Evolutionary conservation across 768 basidiomycete species (phyloP).

Genomic region (Pulveroboletus sp.): DNA sequence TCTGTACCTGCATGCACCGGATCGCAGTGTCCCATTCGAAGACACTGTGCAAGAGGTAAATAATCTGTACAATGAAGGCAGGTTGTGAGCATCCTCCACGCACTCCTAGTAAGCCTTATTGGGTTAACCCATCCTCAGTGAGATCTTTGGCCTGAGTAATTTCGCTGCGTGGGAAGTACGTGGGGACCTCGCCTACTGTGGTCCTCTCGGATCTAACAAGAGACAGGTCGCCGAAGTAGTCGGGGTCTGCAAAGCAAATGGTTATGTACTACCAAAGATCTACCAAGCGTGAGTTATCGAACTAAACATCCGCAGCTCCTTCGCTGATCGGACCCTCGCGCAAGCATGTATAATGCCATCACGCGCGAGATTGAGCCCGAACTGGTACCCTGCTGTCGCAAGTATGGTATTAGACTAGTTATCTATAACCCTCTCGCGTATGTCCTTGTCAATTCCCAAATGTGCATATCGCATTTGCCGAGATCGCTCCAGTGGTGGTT

Average conservation of each 20-base stretch:
- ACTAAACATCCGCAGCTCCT: neutral
- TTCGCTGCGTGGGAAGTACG: slow-evolving; percentile 51
- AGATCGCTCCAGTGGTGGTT: slow-evolving; percentile 2
- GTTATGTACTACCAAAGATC: slow-evolving; percentile 50
- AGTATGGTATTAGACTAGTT: slow-evolving; percentile 53
- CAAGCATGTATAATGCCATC: slow-evolving; percentile 46
- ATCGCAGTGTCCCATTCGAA: slow-evolving; percentile 52
- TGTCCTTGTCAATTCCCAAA: slow-evolving; percentile 1
- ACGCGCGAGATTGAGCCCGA: slow-evolving; percentile 45
- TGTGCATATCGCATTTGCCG: neutral
- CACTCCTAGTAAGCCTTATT: neutral
- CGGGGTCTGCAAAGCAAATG: slow-evolving; percentile 49
- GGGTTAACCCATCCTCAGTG: slow-evolving; percentile 26
- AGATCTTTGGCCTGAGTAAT: slow-evolving; percentile 62
- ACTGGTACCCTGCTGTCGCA: slow-evolving; percentile 53
- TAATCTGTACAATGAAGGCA: slow-evolving; percentile 51
- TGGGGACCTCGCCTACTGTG: neutral
- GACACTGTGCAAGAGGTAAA: slow-evolving; percentile 51
- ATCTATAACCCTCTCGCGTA: slow-evolving; percentile 54
- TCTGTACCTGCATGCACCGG: slow-evolving; percentile 59
- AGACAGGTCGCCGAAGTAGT: slow-evolving; percentile 54
- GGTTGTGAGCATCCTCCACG: slow-evolving; percentile 37
- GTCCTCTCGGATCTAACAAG: neutral
- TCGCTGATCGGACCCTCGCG: neutral
- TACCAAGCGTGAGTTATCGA: slow-evolving; percentile 45